Evolutionary conservation across 129 eudicot genomes (phyloP).

Genomic region (Mikania micrantha): DNA sequence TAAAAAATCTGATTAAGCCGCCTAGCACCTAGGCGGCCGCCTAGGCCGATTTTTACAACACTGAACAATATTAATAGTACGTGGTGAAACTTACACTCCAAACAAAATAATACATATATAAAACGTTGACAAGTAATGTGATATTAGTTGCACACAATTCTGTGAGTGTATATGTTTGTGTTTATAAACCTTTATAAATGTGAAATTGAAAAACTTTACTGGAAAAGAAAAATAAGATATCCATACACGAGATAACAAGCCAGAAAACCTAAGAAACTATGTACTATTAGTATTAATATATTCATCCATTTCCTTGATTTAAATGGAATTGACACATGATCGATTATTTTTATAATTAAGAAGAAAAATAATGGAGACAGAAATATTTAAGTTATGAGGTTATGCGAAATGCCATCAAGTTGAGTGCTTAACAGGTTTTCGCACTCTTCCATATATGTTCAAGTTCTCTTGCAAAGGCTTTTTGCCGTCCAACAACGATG

Average conservation of each 20-base stretch:
- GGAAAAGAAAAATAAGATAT: not conserved
- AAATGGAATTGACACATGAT: conserved; percentile 3
- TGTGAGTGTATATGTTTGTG: too few species aligned
- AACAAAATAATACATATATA: too few species aligned
- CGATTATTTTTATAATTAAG: not conserved
- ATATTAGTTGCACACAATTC: too few species aligned
- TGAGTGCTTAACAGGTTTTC: conserved; percentile 1
- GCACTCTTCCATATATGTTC: conserved; percentile 77
- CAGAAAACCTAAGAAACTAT: conserved; percentile 10
- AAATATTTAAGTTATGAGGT: not conserved
- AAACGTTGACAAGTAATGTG: too few species aligned
- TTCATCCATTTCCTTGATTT: conserved; percentile 19
- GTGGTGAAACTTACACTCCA: too few species aligned
- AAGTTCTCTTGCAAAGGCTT: conserved; percentile 81
- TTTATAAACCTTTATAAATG: too few species aligned
- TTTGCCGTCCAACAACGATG: conserved; percentile 78
- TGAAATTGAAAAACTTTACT: not conserved
- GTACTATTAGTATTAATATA: conserved; percentile 8
- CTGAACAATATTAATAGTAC: too few species aligned
- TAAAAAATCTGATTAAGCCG: too few species aligned
- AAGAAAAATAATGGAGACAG: not conserved
- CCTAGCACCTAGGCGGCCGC: too few species aligned
- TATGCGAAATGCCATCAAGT: not conserved
- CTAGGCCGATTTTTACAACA: too few species aligned
- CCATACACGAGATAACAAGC: not conserved